Evolutionary conservation across 805 yeast species (phyloP).

Genomic region (Yarrowia osloensis): DNA sequence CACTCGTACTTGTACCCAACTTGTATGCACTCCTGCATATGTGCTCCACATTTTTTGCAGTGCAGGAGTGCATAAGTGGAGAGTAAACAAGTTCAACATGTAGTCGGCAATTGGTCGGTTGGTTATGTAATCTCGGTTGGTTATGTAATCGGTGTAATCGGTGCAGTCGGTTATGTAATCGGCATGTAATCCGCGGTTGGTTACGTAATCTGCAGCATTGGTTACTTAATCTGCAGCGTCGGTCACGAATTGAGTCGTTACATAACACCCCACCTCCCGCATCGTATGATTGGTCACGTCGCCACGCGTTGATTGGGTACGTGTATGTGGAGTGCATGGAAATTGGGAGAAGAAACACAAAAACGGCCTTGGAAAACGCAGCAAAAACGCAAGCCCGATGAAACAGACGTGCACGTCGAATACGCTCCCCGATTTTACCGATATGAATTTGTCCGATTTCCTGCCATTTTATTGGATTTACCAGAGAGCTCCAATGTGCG

Average conservation of each 20-base stretch:
- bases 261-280: too few species aligned
- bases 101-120: too few species aligned
- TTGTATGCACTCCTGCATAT: background rate
- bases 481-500: too few species aligned
- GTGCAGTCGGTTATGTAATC: too few species aligned
- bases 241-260: too few species aligned
- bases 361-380: background rate
- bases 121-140: background rate
- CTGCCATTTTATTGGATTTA: background rate
- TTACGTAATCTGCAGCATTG: too few species aligned
- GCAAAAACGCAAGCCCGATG: background rate
- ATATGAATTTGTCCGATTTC: background rate
- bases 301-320: background rate
- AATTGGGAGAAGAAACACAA: background rate
- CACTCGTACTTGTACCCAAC: too few species aligned
- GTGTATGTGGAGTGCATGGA: background rate
- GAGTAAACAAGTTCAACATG: background rate
- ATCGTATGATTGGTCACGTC: background rate
- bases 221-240: too few species aligned
- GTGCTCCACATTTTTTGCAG: background rate
- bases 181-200: too few species aligned
- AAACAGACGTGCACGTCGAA: background rate
- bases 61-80: background rate
- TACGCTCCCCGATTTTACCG: background rate
- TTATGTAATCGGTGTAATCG: background rate